A percentile compares a stretch with the other conserved stretches of the same genome.
phyloP scores from a whole-genome alignment of 495 filamentous ascomycete genomes.

The Terfezia boudieri region DNA sequence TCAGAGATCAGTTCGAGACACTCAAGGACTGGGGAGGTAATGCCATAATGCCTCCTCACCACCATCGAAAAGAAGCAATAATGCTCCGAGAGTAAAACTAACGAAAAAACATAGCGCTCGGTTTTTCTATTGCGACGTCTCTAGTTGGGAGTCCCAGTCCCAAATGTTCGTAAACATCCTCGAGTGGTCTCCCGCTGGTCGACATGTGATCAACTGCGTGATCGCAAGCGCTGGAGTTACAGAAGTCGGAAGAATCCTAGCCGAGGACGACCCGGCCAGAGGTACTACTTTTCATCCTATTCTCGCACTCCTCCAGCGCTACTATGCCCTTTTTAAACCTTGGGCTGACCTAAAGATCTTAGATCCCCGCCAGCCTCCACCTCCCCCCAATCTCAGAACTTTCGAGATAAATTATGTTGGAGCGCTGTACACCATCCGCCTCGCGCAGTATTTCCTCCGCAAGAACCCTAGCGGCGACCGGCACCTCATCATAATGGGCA shows the following conservation, averaged over 20 bases:
- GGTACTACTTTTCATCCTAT: conserved; percentile 6
- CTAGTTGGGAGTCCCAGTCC: conserved; percentile 36
- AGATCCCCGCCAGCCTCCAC: conserved; percentile 23
- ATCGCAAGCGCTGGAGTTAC: conserved; percentile 48
- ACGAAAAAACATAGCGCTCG: conserved; percentile 19
- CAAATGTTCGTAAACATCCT: conserved; percentile 34
- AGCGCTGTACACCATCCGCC: conserved; percentile 38
- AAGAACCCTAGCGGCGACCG: conserved; percentile 19
- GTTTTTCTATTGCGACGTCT: conserved; percentile 35
- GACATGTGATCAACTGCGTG: conserved; percentile 31
- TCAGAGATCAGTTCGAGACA: neutral
- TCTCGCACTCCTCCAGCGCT: no score
- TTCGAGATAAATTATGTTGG: conserved; percentile 39
- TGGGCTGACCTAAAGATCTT: no score
- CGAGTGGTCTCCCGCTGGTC: conserved; percentile 29
- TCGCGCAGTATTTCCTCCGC: conserved; percentile 37
- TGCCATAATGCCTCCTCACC: neutral
- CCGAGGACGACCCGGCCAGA: neutral
- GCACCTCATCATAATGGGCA: conserved; percentile 33
- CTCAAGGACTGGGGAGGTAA: neutral
- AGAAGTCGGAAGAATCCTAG: conserved; percentile 23
- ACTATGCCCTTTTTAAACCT: no score
- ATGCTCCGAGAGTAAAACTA: neutral
- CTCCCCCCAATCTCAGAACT: conserved; percentile 30
- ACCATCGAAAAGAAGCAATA: no score